Base-by-base conservation (phyloP, 2,329 filamentous ascomycete genomes). In the Basipetospora chlamydospora region DNA sequence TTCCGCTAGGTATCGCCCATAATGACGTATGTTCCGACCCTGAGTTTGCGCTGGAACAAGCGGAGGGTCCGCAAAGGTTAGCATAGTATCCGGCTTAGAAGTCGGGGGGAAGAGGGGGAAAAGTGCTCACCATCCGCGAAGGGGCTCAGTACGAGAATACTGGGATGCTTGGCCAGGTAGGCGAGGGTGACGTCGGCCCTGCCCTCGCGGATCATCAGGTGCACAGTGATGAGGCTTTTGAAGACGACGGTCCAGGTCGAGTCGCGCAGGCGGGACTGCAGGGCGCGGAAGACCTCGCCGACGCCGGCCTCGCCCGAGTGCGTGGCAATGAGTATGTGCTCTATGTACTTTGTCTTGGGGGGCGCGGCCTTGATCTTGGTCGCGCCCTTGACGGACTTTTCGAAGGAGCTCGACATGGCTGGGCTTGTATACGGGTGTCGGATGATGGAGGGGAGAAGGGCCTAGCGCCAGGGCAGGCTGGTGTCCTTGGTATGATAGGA, bases 241-340 rank as follows among this genome's bases (percentile, higher is more conserved):
- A 95, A 94, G 45, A 94, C 88, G 40, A 96, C 86, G n/a, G 90
- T 98, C 90, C 90, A 98, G 67, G 90, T 94, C 47, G 88, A 88
- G 57, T 98, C 90, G 54, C 86, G 80, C 46, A 98, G 61, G 36
- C 90, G 77, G 55, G 85, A 76, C 54, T 92, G 86, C 38, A 98
- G 66, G 28, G 86, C 84, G 42, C 90, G 79, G 57, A 98, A 96
- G 52, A 98, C 83, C 62, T 98, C 90, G 41, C 80, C 88, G 41
- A 98, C 85, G 46, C 88, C 90, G 37, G 84, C 82, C 60, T 98
- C 90, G 47, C 87, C 90, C 16, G 86, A 80, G 60, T 95, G 85
- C 26, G 90, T 98, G 44, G 90, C 88, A 46, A 95, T 72, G 39
- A 98, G 73, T 53, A 98, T 95, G 55, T 95, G 86, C 59, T 98